phyloP scores from a whole-genome alignment of 2,329 filamentous ascomycete genomes.

The Neoscytalidium dimidiatum region DNA sequence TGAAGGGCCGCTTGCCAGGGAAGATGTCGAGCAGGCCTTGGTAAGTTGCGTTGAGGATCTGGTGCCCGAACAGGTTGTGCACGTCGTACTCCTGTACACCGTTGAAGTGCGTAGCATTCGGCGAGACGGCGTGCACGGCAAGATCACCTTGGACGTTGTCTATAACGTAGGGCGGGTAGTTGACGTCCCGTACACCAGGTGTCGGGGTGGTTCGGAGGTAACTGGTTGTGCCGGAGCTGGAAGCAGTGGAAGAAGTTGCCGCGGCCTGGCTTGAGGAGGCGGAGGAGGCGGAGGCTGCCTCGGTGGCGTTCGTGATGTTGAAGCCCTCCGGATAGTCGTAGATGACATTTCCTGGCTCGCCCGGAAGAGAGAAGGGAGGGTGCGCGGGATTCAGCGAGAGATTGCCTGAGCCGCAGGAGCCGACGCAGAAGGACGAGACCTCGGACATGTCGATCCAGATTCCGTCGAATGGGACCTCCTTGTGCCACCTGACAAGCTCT shows the following conservation, averaged over 20 bases:
- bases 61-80: constrained; percentile 76
- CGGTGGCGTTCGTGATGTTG: constrained; percentile 67
- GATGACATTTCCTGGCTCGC: constrained; percentile 62
- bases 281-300: constrained; percentile 62
- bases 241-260: constrained; percentile 35
- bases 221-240: constrained; percentile 30
- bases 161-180: constrained; percentile 75
- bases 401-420: constrained; percentile 69
- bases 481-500: constrained; percentile 53
- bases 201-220: constrained; percentile 64
- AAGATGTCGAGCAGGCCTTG: constrained; percentile 65
- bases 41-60: constrained; percentile 77
- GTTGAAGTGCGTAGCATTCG: constrained; percentile 75
- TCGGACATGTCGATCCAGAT: constrained; percentile 63
- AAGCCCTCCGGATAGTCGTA: constrained; percentile 70
- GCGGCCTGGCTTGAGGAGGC: constrained; percentile 55
- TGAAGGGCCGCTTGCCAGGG: constrained; percentile 73
- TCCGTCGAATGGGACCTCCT: constrained; percentile 56
- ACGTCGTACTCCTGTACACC: constrained; percentile 77
- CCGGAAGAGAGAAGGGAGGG: constrained; percentile 65
- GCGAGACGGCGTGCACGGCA: constrained; percentile 70
- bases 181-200: constrained; percentile 65
- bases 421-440: constrained; percentile 66
- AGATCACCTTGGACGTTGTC: constrained; percentile 74
- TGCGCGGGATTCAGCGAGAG: constrained; percentile 69